Base-by-base conservation (phyloP, 305 asterid species). In the Rubia occidens region DNA sequence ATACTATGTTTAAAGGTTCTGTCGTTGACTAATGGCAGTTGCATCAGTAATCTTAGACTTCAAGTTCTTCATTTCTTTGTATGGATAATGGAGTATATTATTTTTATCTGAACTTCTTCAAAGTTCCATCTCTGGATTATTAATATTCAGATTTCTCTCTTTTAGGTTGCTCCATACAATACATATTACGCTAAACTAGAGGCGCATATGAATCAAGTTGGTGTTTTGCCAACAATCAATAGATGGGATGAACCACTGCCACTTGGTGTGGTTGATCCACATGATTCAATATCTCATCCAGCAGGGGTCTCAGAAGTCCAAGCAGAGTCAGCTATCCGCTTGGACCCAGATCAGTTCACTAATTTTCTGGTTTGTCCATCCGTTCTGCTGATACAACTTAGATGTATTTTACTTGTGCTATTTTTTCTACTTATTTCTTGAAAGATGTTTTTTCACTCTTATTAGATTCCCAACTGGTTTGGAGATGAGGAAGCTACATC, bases 271-370 rank as follows among this genome's bases (percentile, higher is more conserved):
- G 88, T 88, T 61, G 98, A 93, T 82, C 98, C 97, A 67, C 97
- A 93, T 54, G 97, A 93, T 83, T 93, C 98, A 44, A 75, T 90
- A 78, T 93, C 98, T 61, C 98, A 90, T 86, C 92, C 97, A 54
- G 97, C 97, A 68, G 98, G 98, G 64, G 94, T 88, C 62, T 84
- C 96, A 4, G 98, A 93, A 82, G 95, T 75, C 73, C 96, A 87
- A 78, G 85, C 98, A 24, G 97, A 93, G 80, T 85, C 92, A 74
- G 98, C 98, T 71, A 74, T 84, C 26, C 85, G 79, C 61, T 71
- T 88, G 74, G 98, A 93, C 80, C 96, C 95, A 60, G 97, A 93
- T 82, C 97, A 87, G 78, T 88, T 70, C 77, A 90, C 95, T 59
- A 82, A 83, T 74, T 84, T 93, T 75, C 77, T 90, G 94, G 98